Conservation (phyloP, 2,329 filamentous ascomycete species). For the Elsinoe perseae region DNA sequence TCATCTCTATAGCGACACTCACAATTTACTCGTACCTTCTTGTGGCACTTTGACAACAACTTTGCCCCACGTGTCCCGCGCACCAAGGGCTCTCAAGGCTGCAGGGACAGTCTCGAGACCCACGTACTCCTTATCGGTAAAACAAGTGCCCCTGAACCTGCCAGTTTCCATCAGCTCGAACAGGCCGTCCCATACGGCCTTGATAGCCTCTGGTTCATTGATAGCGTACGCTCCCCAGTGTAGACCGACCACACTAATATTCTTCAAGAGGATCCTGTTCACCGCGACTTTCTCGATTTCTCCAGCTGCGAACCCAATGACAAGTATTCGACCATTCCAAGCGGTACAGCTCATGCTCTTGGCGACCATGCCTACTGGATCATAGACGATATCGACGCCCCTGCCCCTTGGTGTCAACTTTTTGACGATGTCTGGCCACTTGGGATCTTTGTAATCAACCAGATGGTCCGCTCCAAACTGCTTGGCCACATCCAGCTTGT, state of each 20-base stretch:
- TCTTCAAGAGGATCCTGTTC: slow-evolving; percentile 89
- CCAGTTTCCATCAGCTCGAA: slow-evolving; percentile 68
- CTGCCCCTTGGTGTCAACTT: slow-evolving; percentile 63
- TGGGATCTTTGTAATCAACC: slow-evolving; percentile 62
- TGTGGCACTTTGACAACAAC: slow-evolving; percentile 82
- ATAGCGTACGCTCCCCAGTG: slow-evolving; percentile 83
- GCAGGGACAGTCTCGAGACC: slow-evolving; percentile 72
- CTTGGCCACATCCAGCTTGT: slow-evolving; percentile 72
- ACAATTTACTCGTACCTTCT: slow-evolving; percentile 42
- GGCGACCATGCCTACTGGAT: slow-evolving; percentile 86
- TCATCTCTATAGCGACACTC: slow-evolving; percentile 6
- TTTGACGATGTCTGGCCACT: slow-evolving; percentile 63
- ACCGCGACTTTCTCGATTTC: slow-evolving; percentile 85
- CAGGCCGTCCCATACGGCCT: slow-evolving; percentile 72
- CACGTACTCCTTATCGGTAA: slow-evolving; percentile 71
- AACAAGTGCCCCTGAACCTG: slow-evolving; percentile 75
- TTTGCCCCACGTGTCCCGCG: slow-evolving; percentile 87
- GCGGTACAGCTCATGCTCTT: slow-evolving; percentile 82
- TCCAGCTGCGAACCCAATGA: slow-evolving; percentile 83
- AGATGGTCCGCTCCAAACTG: slow-evolving; percentile 78
- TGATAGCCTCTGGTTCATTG: slow-evolving; percentile 63
- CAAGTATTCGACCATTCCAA: slow-evolving; percentile 82
- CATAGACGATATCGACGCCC: slow-evolving; percentile 88
- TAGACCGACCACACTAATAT: slow-evolving; percentile 79
- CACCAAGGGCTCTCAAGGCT: slow-evolving; percentile 69